Base-by-base conservation (phyloP, 768 basidiomycete genomes). In the Leucosporidium yakuticum region DNA sequence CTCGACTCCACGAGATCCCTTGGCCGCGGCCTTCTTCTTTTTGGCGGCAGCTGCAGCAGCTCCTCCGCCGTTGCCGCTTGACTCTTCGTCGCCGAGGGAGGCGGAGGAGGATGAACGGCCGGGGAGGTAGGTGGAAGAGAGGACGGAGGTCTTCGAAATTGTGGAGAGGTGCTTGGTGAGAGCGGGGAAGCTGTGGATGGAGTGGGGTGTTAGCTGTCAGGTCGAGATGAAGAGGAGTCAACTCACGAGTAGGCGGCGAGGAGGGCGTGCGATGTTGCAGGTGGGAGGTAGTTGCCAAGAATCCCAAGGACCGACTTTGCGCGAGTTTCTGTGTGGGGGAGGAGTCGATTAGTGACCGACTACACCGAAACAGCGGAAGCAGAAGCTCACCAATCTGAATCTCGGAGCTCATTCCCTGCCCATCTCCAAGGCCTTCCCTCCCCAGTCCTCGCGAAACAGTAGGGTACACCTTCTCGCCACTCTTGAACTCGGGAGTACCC, bases 1-100 rank as follows among this genome's bases (percentile, higher is more conserved):
- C 63, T 73, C 71, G 32, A 73, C 71, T 0, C 71, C 71, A 1
- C 68, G 29, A 32, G 59, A 61, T 0, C 71, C 71, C 23, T 73
- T 73, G 53, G 31, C 44, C 31, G 55, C 20, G 31, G 62, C 65
- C 21, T 62, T 51, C 56, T 69, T 69, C 48, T 65, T 61, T 54
- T 73, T 69, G 65, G 64, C 68, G 3, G 62, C 62, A 5, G 56
- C 58, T 2, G 71, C 58, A 17, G 67, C 62, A 17, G 67, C 67
- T 36, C 54, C 60, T 0, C 67, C 67, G 53, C 67, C 70, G 20
- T 57, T 58, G 31, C 23, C 48, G 6, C 34, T 32, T 0, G 48
- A n/a, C 5, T 14, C 32, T 23, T 60, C 59, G 17, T 6, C 15
- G 12, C 53, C 62, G 62, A 60, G 34, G 8, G 51, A 27, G 51